Base-by-base conservation (phyloP, 192 early-diverging fungal genomes). In the Backusella liffmaniae region DNA sequence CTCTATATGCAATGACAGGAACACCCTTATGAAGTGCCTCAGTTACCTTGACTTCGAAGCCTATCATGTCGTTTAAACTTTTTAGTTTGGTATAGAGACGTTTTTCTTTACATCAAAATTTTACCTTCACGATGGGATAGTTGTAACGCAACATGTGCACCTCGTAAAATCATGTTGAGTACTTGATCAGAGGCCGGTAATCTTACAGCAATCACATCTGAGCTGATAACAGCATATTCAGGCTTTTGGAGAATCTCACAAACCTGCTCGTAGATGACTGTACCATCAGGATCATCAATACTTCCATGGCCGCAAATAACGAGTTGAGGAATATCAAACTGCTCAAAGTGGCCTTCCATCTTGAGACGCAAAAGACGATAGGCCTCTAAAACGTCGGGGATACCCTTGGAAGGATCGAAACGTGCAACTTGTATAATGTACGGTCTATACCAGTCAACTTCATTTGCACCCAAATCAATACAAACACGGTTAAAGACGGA, bases 351-450 rank as follows among this genome's bases (percentile, higher is more conserved):
- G 7, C 72, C 73, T 30, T 81, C 73, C 73, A 94, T 79, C 49
- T 86, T 86, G 16, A 82, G 71, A 70, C 93, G 91, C 65, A 96
- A 84, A 30, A 79, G 68, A 65, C 86, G 77, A 78, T 93, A 96
- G 0, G 94, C 86, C 70, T 92, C 84, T 29, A 96, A 67, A 23
- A 94, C 86, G 72, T 93, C 88, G 4, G 88, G 90, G 18, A 95
- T 94, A 87, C 93, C 94, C 84, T 96, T 96, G 67, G 89, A 88
- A 13, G 94, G 94, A 83, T 96, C 94, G 65, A 96, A 96, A 59
- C 94, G 83, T 29, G 93, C 89, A 66, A 96, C 88, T 84, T 96
- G 94, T 66, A 91, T 85, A 79, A 96, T 88, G 76, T 96, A 95
- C 9, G 93, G 92, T 21, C 94, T 83, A 49, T 85, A 75, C 51